Conservation (phyloP, 2,329 filamentous ascomycete species). For the Talaromyces atroroseus region DNA sequence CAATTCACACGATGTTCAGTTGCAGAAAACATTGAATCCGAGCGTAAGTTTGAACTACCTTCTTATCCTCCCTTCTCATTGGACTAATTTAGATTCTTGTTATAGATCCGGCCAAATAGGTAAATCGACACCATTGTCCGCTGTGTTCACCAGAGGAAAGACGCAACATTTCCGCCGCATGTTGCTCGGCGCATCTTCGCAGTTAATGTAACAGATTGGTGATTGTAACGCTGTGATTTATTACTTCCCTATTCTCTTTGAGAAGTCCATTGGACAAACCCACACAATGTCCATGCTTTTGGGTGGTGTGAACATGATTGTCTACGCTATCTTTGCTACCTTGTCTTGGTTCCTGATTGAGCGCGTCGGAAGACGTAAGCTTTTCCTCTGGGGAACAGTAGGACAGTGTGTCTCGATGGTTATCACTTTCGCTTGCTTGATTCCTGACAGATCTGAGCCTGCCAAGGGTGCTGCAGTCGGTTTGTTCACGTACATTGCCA, state of each 20-base stretch:
- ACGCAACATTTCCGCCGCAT: slow-evolving; percentile 38
- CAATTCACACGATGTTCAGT: slow-evolving; percentile 49
- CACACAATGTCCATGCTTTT: slow-evolving; percentile 45
- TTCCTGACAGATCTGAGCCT: slow-evolving; percentile 13
- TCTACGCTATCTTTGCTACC: slow-evolving; percentile 36
- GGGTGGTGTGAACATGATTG: slow-evolving; percentile 50
- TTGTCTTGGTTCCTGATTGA: slow-evolving; percentile 48
- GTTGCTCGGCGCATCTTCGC: slow-evolving; percentile 35
- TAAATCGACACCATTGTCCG: slow-evolving; percentile 18
- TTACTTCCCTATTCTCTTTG: slow-evolving; percentile 46
- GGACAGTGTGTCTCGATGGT: slow-evolving; percentile 26
- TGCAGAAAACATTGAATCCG: slow-evolving; percentile 56
- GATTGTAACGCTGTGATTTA: slow-evolving; percentile 50
- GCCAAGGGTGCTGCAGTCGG: slow-evolving; percentile 23
- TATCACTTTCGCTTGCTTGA: slow-evolving; percentile 22
- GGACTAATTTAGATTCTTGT: slow-evolving; percentile 39
- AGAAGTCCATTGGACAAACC: slow-evolving; percentile 38
- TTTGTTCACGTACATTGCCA: slow-evolving; percentile 62
- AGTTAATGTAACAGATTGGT: slow-evolving; percentile 45
- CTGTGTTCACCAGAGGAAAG: slow-evolving; percentile 23
- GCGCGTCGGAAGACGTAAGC: slow-evolving; percentile 31
- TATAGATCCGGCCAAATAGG: slow-evolving; percentile 17
- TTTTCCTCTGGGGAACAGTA: slow-evolving; percentile 20
- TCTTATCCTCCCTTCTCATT: slow-evolving; percentile 39
- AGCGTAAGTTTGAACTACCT: slow-evolving; percentile 4